phyloP scores from a whole-genome alignment of 2,329 filamentous ascomycete species.

The Incumbomyces lentus region DNA sequence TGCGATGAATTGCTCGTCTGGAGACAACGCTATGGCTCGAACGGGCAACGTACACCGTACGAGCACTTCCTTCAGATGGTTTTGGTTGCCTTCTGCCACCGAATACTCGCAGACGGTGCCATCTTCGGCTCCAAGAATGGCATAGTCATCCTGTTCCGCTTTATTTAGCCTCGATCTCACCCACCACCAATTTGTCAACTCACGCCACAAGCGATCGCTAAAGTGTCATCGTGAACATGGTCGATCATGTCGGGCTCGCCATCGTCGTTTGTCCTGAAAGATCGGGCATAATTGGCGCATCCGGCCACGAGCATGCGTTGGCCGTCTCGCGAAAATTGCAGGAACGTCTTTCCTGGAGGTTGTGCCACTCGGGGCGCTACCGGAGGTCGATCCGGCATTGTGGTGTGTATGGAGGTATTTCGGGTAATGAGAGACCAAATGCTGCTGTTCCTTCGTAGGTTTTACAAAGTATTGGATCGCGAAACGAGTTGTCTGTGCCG shows the following conservation, averaged over 20 bases:
- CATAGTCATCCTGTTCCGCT: conserved; percentile 56
- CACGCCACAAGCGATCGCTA: conserved; percentile 57
- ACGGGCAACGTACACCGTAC: conserved; percentile 76
- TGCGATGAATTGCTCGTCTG: conserved; percentile 76
- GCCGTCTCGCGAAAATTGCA: conserved; percentile 84
- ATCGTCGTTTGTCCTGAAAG: conserved; percentile 84
- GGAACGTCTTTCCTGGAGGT: conserved; percentile 74
- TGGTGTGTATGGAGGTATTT: neutral
- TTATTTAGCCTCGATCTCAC: conserved; percentile 1
- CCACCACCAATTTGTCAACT: neutral
- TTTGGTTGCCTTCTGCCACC: conserved; percentile 48
- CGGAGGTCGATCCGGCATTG: conserved; percentile 20
- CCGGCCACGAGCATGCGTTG: conserved; percentile 80
- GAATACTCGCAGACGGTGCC: conserved; percentile 92
- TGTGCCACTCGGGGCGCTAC: conserved; percentile 31
- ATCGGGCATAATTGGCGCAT: conserved; percentile 82
- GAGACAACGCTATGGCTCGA: conserved; percentile 72
- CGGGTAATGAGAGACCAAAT: too few relatives aligned
- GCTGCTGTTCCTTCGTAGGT: too few relatives aligned
- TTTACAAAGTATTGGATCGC: too few relatives aligned
- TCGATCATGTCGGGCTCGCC: conserved; percentile 89
- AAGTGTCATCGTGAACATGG: conserved; percentile 77
- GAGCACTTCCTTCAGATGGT: conserved; percentile 69
- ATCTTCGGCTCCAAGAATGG: conserved; percentile 84
- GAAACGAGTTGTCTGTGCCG: too few relatives aligned